These are phyloP conservation scores for Phanerodontia chrysosporium DNA, from an alignment of 768 basidiomycete species.

Conservation along the genomic window DNA sequence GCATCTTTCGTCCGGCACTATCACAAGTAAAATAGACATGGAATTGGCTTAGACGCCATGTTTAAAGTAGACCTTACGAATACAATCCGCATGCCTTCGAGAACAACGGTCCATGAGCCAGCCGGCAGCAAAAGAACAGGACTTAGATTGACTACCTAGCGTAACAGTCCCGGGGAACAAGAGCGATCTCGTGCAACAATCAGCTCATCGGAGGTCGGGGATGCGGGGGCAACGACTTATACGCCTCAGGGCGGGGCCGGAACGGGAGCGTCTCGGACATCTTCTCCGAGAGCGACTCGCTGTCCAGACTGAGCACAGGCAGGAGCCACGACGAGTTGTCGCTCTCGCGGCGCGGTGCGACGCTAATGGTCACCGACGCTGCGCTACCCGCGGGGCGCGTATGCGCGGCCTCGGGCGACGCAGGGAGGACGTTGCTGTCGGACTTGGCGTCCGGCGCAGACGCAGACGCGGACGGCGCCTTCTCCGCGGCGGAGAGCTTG, in stretches of 20 bases:
- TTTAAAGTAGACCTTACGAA: too few relatives aligned
- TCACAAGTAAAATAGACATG: too few relatives aligned
- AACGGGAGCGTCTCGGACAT: not conserved
- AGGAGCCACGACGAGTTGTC: not conserved
- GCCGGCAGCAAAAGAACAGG: too few relatives aligned
- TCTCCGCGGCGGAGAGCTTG: conserved; percentile 4
- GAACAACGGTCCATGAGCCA: too few relatives aligned
- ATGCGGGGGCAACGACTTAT: not conserved
- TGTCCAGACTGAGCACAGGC: not conserved
- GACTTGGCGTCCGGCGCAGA: not conserved
- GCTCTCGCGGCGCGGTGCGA: not conserved
- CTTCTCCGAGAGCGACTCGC: not conserved
- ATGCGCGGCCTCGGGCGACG: not conserved
- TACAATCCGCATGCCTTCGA: too few relatives aligned
- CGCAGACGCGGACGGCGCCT: not conserved
- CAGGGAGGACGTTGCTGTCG: not conserved
- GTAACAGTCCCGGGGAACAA: too few relatives aligned
- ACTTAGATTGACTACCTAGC: not conserved
- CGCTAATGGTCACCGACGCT: not conserved
- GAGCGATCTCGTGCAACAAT: too few relatives aligned
- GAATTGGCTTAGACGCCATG: too few relatives aligned
- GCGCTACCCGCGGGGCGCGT: not conserved
- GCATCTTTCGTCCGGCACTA: too few relatives aligned
- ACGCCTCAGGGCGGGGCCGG: not conserved
- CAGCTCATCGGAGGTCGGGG: not conserved